These are phyloP conservation scores for Colletotrichum sp. DNA, from an alignment of 2,329 filamentous ascomycete genomes.

Conservation along the genomic window DNA sequence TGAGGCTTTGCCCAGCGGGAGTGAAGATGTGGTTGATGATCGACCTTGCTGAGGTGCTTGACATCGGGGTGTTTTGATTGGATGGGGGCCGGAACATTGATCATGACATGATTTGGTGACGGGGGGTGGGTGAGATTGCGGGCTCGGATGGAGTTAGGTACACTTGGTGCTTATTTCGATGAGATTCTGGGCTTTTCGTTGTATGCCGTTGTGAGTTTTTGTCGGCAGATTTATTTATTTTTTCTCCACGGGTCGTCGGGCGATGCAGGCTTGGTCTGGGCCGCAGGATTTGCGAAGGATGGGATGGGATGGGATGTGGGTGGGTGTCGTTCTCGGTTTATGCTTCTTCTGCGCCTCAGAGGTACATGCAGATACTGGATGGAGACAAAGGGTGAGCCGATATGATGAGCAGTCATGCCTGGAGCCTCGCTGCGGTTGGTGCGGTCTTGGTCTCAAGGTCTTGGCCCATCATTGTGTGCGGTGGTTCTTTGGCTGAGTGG, in stretches of 20 bases:
- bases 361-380: background rate
- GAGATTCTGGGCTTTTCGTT: background rate
- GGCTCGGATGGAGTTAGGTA: background rate
- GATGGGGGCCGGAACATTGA: background rate
- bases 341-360: background rate
- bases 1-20: background rate
- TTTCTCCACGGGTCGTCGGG: background rate
- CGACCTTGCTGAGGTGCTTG: background rate
- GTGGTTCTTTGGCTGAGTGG: background rate
- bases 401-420: background rate
- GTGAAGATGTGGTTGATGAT: background rate
- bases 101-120: background rate
- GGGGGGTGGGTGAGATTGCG: background rate
- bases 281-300: background rate
- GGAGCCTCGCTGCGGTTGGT: background rate
- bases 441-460: background rate
- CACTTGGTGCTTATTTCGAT: background rate
- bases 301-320: background rate
- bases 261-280: background rate
- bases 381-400: background rate
- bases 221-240: background rate
- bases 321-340: background rate
- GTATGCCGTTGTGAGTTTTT: background rate
- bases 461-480: background rate
- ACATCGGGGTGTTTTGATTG: constrained; percentile 4